Evolutionary conservation across 805 yeast genomes (phyloP).

Genomic region (Wickerhamomyces xylosicus): DNA sequence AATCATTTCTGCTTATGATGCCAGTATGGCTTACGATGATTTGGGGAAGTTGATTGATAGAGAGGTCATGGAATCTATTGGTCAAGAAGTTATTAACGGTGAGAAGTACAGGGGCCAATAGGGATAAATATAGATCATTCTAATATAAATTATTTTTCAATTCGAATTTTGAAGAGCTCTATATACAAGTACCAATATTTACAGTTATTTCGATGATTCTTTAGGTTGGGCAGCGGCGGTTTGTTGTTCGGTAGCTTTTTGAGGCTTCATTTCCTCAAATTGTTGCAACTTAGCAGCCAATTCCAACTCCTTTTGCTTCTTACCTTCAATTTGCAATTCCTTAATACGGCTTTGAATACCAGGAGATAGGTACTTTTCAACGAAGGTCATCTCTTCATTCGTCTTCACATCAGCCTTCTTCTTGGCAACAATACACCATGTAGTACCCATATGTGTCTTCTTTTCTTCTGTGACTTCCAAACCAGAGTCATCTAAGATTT

Average conservation of each 20-base stretch:
- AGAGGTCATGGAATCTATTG: constrained; percentile 63
- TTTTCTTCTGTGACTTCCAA: constrained; percentile 72
- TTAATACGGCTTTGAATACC: constrained; percentile 21
- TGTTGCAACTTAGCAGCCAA: constrained; percentile 4
- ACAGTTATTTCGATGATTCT: not conserved
- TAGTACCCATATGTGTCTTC: constrained; percentile 84
- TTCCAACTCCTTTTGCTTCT: not conserved
- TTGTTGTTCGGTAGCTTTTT: not conserved
- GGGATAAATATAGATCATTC: not conserved
- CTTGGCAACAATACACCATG: constrained; percentile 77
- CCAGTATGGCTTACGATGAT: constrained; percentile 66
- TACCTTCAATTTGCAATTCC: constrained; percentile 10
- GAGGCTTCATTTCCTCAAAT: not conserved
- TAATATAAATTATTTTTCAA: not conserved
- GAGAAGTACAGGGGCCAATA: constrained; percentile 66
- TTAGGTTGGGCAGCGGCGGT: not conserved
- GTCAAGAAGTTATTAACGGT: constrained; percentile 57
- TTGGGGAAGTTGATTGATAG: constrained; percentile 65
- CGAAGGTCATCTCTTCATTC: constrained; percentile 35
- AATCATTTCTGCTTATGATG: constrained; percentile 76
- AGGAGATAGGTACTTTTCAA: constrained; percentile 37
- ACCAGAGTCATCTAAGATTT: constrained; percentile 73
- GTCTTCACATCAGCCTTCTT: constrained; percentile 54
- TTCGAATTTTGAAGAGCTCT: not conserved
- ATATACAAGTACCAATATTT: not conserved